Base-by-base conservation (phyloP, 768 basidiomycete species). In the Psilocybe cubensis region DNA sequence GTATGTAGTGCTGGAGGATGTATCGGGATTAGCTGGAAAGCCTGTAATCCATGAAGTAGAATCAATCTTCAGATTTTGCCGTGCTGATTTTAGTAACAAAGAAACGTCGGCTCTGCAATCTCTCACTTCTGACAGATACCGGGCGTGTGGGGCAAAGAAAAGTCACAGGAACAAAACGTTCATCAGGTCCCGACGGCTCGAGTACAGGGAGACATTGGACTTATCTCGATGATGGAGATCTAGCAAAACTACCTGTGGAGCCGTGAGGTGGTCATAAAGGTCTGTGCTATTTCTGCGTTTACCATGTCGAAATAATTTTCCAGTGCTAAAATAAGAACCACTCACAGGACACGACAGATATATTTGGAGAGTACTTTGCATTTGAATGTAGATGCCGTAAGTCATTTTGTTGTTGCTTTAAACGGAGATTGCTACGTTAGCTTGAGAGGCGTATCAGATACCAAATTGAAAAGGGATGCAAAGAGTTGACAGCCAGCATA, bases 391-490 rank as follows among this genome's bases (percentile, higher is more conserved):
- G 23, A 54, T 49, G 52, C 52, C 40, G 47, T 44, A 54, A 59
- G 42, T 31, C 28, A 43, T 31, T 49, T 48, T 54, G 41, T 23
- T 48, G 17, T 46, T 38, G 45, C 45, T 47, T 23, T 25, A 44
- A 54, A 54, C 52, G 58, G 58, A 54, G 52, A 59, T 59, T 48
- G 43, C 58, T 29, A 49, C 27, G 58, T 42, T 59, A 45, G 47
- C 45, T 54, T 54, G 21, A 43, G n/a, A 18, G 27, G 29, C 28
- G 24, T 40, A n/a, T 29, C 47, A 54, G 52, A 50, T 29, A 17
- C 46, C 14, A 54, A 44, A 35, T 42, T 42, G 42, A 24, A 44
- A 46, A 21, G 44, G 24, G 31, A 52, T 45, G 46, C 51, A 40
- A 49, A 41, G 28, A 49, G 52, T 21, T 9, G 27, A 31, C 29